Evolutionary conservation across 1,139 yeast genomes (phyloP).

Genomic region (Nakaseomyces kungkrabaensis): DNA sequence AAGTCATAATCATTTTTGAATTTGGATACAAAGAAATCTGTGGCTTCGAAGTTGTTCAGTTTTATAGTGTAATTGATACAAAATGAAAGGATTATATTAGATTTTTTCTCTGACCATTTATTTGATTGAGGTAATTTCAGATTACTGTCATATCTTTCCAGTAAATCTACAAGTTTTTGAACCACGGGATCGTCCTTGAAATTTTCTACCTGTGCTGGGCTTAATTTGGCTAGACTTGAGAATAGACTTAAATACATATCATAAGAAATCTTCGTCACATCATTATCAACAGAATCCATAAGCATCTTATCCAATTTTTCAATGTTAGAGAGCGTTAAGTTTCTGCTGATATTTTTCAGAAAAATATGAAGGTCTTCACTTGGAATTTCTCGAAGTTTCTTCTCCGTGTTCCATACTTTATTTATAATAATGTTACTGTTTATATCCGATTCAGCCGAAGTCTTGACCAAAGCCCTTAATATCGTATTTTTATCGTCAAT

Average conservation of each 20-base stretch:
- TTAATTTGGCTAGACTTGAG: conserved; percentile 24
- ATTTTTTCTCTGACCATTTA: conserved; percentile 24
- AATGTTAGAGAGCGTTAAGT: conserved; percentile 31
- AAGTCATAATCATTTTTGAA: conserved; percentile 31
- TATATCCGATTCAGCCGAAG: background rate
- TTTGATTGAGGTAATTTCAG: conserved; percentile 10
- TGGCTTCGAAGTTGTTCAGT: conserved; percentile 36
- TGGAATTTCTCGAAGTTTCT: conserved; percentile 36
- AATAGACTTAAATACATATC: conserved; percentile 39
- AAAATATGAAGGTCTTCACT: conserved; percentile 35
- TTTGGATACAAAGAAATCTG: conserved; percentile 33
- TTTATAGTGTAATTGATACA: conserved; percentile 34
- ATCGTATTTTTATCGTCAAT: conserved; percentile 35
- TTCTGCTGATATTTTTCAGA: conserved; percentile 38
- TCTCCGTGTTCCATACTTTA: conserved; percentile 33
- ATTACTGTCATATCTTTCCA: conserved; percentile 37
- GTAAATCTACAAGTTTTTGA: conserved; percentile 26
- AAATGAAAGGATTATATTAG: conserved; percentile 23
- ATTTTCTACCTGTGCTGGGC: conserved; percentile 21
- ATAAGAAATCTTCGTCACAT: conserved; percentile 27
- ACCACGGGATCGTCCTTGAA: conserved; percentile 28
- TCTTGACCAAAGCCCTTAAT: background rate
- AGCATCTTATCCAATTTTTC: conserved; percentile 33
- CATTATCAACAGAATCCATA: conserved; percentile 27
- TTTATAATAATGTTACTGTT: conserved; percentile 45